These are phyloP conservation scores for Vanderwaltozyma polyspora DNA, from an alignment of 805 yeast species.

Conservation along the genomic window DNA sequence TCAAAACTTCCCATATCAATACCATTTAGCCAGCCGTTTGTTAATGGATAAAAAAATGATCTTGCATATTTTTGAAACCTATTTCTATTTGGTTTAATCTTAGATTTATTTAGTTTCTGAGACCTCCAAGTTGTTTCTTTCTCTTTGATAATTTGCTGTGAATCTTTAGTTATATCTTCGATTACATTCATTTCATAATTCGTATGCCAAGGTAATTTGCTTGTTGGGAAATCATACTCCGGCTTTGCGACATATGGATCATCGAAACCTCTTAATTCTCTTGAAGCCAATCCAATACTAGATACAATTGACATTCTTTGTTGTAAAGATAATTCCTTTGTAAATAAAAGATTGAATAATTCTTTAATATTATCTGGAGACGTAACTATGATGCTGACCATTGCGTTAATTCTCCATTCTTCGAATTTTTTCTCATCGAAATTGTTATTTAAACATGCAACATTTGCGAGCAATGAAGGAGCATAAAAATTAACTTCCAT, in stretches of 20 bases:
- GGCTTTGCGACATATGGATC: constrained; percentile 39
- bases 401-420: constrained; percentile 47
- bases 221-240: constrained; percentile 26
- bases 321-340: constrained; percentile 74
- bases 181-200: background rate
- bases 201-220: constrained; percentile 24
- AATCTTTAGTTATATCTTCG: background rate
- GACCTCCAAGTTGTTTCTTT: constrained; percentile 25
- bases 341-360: constrained; percentile 36
- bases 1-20: constrained; percentile 46
- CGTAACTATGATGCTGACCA: constrained; percentile 53
- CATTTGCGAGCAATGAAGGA: constrained; percentile 37
- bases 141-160: background rate
- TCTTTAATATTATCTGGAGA: constrained; percentile 35
- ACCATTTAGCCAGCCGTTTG: constrained; percentile 43
- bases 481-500: constrained; percentile 51
- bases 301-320: constrained; percentile 63
- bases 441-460: constrained; percentile 46
- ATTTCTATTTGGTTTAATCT: constrained; percentile 8
- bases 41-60: constrained; percentile 41
- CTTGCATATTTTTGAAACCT: constrained; percentile 30
- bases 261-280: constrained; percentile 56
- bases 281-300: constrained; percentile 55
- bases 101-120: constrained; percentile 15
- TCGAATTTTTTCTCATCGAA: constrained; percentile 52